Base-by-base conservation (phyloP, 805 yeast species). In the Candida alai region DNA sequence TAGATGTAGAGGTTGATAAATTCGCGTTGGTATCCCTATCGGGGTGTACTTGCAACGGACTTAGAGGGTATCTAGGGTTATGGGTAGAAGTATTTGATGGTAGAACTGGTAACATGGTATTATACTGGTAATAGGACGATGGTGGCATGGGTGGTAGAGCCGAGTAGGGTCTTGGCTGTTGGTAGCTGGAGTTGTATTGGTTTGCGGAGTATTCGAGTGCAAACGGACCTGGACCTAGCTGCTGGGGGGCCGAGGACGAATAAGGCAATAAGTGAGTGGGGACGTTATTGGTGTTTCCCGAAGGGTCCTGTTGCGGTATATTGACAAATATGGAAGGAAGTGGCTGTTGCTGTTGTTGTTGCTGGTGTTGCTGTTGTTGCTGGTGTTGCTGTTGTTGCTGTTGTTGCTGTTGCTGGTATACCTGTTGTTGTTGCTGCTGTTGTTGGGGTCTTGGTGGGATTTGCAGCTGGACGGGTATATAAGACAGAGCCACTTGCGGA, bases 291-390 rank as follows among this genome's bases (percentile, higher is more conserved):
- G 5, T 32, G 16, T 18, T 24, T 12, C 10, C 29, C 13, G 30
- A 25, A 9, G 24, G 16, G 18, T 30, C 28, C 19, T 34, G 35
- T 22, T 35, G 40, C 16, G 20, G 33, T 19, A 21, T 28, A 12
- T 30, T 22, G 10, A 25, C 32, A 27, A 26, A 30, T 6, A 37
- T 37, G 7, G 41, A 33, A 18, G 41, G 41, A 14, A 37, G 37
- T 13, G 18, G 5, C 26, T 16, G 20, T n/a, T 22, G 12, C 20
- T 18, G 35, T 19, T 22, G 18, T 28, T 34, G 36, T 28, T 31
- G 32, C 4, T 28, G 37, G 17, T 20, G 16, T 22, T 37, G 37
- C 13, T 14, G 31, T 23, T 31, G 41, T 21, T 34, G 39, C 13
- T 28, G 29, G 6, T 22, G 31, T 12, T 19, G 36, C 15, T 28